Evolutionary conservation across 2,329 filamentous ascomycete species (phyloP), one percentile per base, ranked within the genome.

Genomic region (Monosporascus cannonballus): DNA sequence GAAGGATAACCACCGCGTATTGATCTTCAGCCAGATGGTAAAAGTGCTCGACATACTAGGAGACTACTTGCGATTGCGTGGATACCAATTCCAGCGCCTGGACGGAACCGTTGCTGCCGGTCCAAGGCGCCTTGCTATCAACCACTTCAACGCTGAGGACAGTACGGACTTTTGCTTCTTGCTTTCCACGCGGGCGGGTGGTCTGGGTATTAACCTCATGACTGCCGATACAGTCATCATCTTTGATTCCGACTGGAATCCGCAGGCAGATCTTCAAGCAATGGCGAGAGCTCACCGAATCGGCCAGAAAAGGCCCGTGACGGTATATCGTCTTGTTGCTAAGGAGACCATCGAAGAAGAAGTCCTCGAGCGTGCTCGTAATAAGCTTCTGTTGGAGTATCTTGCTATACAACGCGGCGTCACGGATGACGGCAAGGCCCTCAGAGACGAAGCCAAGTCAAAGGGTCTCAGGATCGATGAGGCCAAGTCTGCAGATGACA

Each of bases 11-110:
- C 94, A 99, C 71, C 89, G 94, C 51, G 95, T 99, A 14, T 75
- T 99, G 57, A 97, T 99, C 59, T 99, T 99, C 76, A 97, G 93
- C 69, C 94, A 99, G 68, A 99, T 99, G 94, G 95, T 99, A 37
- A 95, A 90, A 67, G 97, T 99, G 89, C 81, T 99, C 22, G 92
- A 99, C 65, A 94, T 99, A 50, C 79, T 99, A 1, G 90, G 90
- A 46, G 93, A 99, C 64, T 99, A 99, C 67, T 83, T 97, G 59
- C 89, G 90, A 49, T 81, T 94, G 50, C 87, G 94, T 57, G 91
- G 92, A n/a, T 95, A 97, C 70, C 86, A 94, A 54, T 97, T 94
- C 66, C 95, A 99, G 67, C 84, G 94, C 18, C 81, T 99, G 7
- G 94, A 99, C 67, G 94, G 94, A 61, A 99, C 94, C 2, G 96